Base-by-base conservation (phyloP, 805 yeast species). In the Kluyveromyces nonfermentans region DNA sequence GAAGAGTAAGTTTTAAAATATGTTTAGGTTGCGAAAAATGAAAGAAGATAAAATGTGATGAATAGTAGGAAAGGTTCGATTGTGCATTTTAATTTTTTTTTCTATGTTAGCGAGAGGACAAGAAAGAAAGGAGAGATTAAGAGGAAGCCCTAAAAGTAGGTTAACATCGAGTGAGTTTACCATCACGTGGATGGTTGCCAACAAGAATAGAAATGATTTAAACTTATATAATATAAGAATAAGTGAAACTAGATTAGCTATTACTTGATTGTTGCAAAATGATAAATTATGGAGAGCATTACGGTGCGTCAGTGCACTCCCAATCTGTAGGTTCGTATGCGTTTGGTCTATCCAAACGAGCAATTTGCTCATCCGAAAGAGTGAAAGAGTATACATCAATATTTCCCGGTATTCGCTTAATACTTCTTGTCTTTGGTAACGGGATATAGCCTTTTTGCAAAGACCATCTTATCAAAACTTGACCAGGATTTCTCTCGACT, bases 251-350 rank as follows among this genome's bases (percentile, higher is more conserved):
- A 25, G 30, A 25, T 25, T 6, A 6, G 7, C 12, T 3, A 25
- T 3, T 4, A 25, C 12, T 10, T 25, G 14, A 25, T 4, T 10
- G 12, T 25, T 25, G 7, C 12, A 7, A 5, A 25, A 33, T 5
- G 19, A 19, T 4, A 15, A 25, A 25, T 3, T 6, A 25, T 10
- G 9, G 30, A 25, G 7, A 25, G n/a, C 30, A 25, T 51, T 52
- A 72, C 40, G 80, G 78, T 19, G 77, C 78, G 50, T 75, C 75
- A 3, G 82, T 77, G 46, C 82, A 79, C 54, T 81, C 87, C 87
- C 87, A 82, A 53, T 80, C 87, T 1, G 86, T 79, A 9, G 86
- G 85, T 47, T 80, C 85, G 50, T 82, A 78, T 1, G 74, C 76
- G 3, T 69, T 59, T 0, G 82, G 81, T 46, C 72, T 74, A 42